phyloP scores from a whole-genome alignment of 352 stramenopile genomes.

The Globisporangium parvum region DNA sequence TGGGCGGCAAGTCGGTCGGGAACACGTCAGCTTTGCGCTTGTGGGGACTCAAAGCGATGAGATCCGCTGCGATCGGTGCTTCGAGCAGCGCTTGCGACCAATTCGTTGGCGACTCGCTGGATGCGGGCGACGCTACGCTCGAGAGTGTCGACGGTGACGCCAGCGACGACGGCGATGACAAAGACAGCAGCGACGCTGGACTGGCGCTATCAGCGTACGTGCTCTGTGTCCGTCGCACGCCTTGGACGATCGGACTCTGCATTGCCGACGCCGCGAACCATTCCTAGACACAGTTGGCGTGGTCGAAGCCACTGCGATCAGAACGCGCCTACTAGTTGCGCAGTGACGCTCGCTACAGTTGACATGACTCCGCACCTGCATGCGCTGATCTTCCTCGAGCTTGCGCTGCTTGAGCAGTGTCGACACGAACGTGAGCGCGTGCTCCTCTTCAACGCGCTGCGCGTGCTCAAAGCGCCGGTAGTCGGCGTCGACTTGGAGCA shows the following conservation, averaged over 20 bases:
- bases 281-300: too few relatives aligned
- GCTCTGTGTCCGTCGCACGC: slow-evolving; percentile 23
- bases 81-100: slow-evolving; percentile 29
- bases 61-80: slow-evolving; percentile 34
- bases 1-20: slow-evolving; percentile 36
- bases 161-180: neutral
- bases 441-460: slow-evolving; percentile 29
- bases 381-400: slow-evolving; percentile 43
- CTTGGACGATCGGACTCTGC: slow-evolving; percentile 38
- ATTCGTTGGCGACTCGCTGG: slow-evolving; percentile 8
- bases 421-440: slow-evolving; percentile 48
- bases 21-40: slow-evolving; percentile 45
- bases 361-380: slow-evolving; percentile 27
- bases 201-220: slow-evolving; percentile 14
- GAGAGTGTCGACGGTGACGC: neutral
- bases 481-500: slow-evolving; percentile 53
- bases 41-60: slow-evolving; percentile 39
- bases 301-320: too few relatives aligned
- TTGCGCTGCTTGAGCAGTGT: slow-evolving; percentile 41
- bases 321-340: too few relatives aligned
- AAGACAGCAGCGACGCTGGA: neutral
- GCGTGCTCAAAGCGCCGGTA: slow-evolving; percentile 46
- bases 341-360: too few relatives aligned
- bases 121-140: neutral
- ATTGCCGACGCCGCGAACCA: slow-evolving; percentile 52